These are phyloP conservation scores for Macroventuria anomochaeta DNA, from an alignment of 2,329 filamentous ascomycete genomes.

Conservation along the genomic window DNA sequence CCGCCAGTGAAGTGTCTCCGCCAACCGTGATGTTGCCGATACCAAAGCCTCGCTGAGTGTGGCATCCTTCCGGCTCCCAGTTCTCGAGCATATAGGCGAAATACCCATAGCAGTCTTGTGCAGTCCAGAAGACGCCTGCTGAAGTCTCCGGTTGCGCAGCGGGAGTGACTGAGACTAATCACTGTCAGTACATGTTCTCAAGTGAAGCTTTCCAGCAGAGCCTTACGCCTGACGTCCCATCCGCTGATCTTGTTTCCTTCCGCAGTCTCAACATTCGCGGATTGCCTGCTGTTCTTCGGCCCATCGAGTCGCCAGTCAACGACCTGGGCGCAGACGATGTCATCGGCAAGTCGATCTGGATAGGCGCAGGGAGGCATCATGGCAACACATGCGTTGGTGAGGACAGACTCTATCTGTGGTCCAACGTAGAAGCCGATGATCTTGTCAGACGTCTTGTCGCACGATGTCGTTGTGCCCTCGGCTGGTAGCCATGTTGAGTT, in stretches of 20 bases:
- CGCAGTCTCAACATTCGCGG: conserved; percentile 24
- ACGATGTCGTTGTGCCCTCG: conserved; percentile 21
- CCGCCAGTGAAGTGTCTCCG: conserved; percentile 27
- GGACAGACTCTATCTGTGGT: conserved; percentile 26
- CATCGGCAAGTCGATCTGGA: conserved; percentile 20
- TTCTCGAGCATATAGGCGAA: conserved; percentile 32
- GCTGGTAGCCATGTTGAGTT: conserved; percentile 26
- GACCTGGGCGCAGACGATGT: conserved; percentile 25
- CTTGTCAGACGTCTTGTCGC: conserved; percentile 29
- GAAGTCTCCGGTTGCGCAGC: conserved; percentile 21
- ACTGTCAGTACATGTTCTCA: conserved; percentile 1
- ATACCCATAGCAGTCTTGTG: conserved; percentile 40
- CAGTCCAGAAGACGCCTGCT: conserved; percentile 31
- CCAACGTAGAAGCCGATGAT: conserved; percentile 30
- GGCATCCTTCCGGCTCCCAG: conserved; percentile 28
- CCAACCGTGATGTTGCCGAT: conserved; percentile 33
- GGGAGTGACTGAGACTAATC: conserved; percentile 35
- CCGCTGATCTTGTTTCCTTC: conserved; percentile 26
- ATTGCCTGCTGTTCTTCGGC: conserved; percentile 25
- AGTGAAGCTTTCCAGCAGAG: fast-evolving
- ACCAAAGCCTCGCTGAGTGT: conserved; percentile 26
- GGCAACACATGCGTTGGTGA: conserved; percentile 36
- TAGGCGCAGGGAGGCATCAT: conserved; percentile 40
- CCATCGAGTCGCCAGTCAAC: conserved; percentile 28
- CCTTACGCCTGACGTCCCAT: conserved; percentile 33